Conservation (phyloP, 805 yeast genomes). For the Isabelozyma gotoi region DNA sequence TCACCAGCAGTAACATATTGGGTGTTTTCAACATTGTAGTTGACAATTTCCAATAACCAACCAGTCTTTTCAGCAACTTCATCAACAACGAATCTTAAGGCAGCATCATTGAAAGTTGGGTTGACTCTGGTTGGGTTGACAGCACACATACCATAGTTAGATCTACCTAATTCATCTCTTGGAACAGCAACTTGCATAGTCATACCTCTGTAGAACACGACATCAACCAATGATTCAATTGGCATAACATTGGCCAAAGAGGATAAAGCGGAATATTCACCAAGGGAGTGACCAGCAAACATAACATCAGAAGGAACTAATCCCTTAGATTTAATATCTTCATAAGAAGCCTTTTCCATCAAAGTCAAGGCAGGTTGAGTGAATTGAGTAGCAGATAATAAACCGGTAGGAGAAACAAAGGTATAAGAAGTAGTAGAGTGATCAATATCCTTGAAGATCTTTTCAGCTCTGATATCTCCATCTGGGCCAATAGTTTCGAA, state of each 20-base stretch:
- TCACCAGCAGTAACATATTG: constrained; percentile 99
- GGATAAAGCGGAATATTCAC: constrained; percentile 97
- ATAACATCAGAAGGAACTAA: constrained; percentile 89
- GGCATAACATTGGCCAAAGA: constrained; percentile 99
- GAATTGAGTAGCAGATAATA: constrained; percentile 96
- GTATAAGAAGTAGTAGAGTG: constrained; percentile 81
- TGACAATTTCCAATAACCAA: constrained; percentile 97
- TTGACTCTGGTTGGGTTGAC: constrained; percentile 94
- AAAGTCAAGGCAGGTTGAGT: constrained; percentile 98
- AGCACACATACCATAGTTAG: constrained; percentile 99
- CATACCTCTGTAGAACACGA: constrained; percentile 99
- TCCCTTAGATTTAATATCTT: constrained; percentile 95
- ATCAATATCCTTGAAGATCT: constrained; percentile 90
- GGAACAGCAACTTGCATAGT: constrained; percentile 99
- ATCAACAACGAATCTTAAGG: constrained; percentile 90
- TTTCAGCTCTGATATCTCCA: constrained; percentile 84
- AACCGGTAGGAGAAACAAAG: constrained; percentile 90
- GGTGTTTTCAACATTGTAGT: constrained; percentile 96
- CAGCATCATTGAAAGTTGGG: constrained; percentile 86
- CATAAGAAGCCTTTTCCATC: constrained; percentile 99
- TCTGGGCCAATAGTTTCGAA: constrained; percentile 89
- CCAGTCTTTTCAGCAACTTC: constrained; percentile 79
- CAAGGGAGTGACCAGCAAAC: constrained; percentile 99
- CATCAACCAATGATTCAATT: constrained; percentile 93
- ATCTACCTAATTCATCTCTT: constrained; percentile 91